phyloP scores from a whole-genome alignment of 208 protist genomes.

The Leishmania major region DNA sequence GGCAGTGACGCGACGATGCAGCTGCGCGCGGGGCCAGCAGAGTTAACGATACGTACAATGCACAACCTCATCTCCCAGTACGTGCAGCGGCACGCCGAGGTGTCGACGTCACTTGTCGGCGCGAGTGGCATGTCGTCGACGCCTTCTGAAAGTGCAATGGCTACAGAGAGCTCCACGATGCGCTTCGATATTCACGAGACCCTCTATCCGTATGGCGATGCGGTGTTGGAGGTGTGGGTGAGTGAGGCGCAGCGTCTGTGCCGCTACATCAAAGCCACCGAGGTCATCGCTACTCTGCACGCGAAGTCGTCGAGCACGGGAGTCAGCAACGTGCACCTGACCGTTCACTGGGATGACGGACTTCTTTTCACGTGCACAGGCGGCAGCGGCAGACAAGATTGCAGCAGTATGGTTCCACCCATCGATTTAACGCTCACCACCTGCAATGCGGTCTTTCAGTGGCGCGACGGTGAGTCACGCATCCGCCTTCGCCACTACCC shows the following conservation, averaged over 20 bases:
- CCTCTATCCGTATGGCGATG: conserved; percentile 35
- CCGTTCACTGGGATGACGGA: conserved; percentile 76
- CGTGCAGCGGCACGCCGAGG: conserved; percentile 19
- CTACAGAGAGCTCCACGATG: conserved; percentile 17
- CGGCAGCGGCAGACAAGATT: not conserved
- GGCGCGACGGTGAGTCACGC: conserved; percentile 6
- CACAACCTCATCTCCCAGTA: conserved; percentile 22
- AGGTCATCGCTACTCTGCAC: conserved; percentile 72
- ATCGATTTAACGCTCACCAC: conserved; percentile 24
- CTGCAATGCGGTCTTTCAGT: conserved; percentile 24
- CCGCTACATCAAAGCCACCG: conserved; percentile 67
- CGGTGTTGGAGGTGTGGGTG: conserved; percentile 75
- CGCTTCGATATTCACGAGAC: conserved; percentile 34
- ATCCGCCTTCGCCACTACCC: conserved; percentile 24
- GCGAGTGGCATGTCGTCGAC: not conserved
- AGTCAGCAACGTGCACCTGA: conserved; percentile 24
- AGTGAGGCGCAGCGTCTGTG: conserved; percentile 60
- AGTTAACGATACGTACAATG: conserved; percentile 11
- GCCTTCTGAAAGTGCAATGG: not conserved
- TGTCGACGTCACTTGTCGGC: conserved; percentile 12
- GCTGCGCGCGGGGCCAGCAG: not conserved
- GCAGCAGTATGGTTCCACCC: conserved; percentile 9
- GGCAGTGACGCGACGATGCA: not conserved
- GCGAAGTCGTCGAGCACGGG: conserved; percentile 15
- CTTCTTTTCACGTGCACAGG: conserved; percentile 61